phyloP scores from a whole-genome alignment of 495 filamentous ascomycete species.

The Alectoria sarmentosa region DNA sequence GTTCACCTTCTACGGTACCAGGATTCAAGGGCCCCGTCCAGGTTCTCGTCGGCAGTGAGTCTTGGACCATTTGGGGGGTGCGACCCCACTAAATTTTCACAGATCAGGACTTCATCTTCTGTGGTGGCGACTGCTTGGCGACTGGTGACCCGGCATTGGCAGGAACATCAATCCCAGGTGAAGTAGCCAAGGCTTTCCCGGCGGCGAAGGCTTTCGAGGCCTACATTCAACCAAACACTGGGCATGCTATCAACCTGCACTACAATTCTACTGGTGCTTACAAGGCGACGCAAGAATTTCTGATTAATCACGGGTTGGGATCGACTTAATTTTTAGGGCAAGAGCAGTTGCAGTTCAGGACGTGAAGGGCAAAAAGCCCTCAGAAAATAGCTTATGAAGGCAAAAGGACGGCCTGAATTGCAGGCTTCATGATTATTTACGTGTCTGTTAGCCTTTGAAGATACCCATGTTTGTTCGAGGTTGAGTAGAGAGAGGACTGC shows the following conservation, averaged over 20 bases:
- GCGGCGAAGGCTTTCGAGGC: slow-evolving; percentile 36
- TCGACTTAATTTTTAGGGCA: neutral
- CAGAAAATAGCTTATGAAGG: too few relatives aligned
- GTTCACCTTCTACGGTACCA: slow-evolving; percentile 24
- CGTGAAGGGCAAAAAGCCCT: neutral
- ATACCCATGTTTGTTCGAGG: too few relatives aligned
- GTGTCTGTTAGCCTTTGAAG: neutral
- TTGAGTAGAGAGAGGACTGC: too few relatives aligned
- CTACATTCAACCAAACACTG: slow-evolving; percentile 42
- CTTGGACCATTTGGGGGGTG: neutral
- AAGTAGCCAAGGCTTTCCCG: slow-evolving; percentile 34
- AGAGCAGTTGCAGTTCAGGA: neutral
- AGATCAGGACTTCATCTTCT: slow-evolving; percentile 44
- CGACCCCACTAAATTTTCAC: neutral
- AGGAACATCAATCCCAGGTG: slow-evolving; percentile 33
- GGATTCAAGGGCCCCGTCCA: slow-evolving; percentile 40
- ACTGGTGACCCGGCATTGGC: slow-evolving; percentile 27
- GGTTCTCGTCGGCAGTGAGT: slow-evolving; percentile 36
- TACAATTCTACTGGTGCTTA: slow-evolving; percentile 42
- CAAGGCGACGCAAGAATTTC: slow-evolving; percentile 32
- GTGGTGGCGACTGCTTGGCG: slow-evolving; percentile 42
- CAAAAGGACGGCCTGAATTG: neutral
- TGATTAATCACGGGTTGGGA: slow-evolving; percentile 30
- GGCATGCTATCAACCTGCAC: slow-evolving; percentile 47
- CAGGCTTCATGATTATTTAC: neutral